phyloP scores from a whole-genome alignment of 164 flowering plant species.

The Umbilicus rupestris region DNA sequence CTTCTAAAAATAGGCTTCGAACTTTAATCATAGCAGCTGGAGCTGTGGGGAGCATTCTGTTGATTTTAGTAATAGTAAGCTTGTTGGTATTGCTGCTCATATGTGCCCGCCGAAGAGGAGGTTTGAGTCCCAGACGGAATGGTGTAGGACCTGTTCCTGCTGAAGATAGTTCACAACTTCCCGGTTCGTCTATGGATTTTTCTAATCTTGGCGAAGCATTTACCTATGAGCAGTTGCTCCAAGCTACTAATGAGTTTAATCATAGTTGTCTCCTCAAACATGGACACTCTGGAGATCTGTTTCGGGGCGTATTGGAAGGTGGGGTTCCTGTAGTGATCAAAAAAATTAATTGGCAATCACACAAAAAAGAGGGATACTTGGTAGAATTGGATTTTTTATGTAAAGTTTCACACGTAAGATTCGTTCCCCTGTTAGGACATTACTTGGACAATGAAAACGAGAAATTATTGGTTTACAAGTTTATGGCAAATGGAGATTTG shows the following conservation, averaged over 20 bases:
- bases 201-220: constrained; percentile 55
- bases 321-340: constrained; percentile 60
- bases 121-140: constrained; percentile 35
- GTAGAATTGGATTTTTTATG: constrained; percentile 65
- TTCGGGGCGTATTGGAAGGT: constrained; percentile 54
- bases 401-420: constrained; percentile 53
- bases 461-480: constrained; percentile 72
- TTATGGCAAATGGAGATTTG: constrained; percentile 85
- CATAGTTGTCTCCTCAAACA: constrained; percentile 66
- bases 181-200: constrained; percentile 36
- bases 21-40: constrained; percentile 50
- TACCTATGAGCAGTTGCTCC: constrained; percentile 67
- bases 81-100: constrained; percentile 27
- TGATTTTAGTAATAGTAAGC: constrained; percentile 34
- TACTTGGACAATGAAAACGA: constrained; percentile 74
- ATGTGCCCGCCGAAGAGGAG: constrained; percentile 24
- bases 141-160: constrained; percentile 44
- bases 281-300: constrained; percentile 88
- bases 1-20: constrained; percentile 22
- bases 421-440: constrained; percentile 90
- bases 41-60: constrained; percentile 50
- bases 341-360: constrained; percentile 38
- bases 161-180: constrained; percentile 24
- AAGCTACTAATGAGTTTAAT: constrained; percentile 55
- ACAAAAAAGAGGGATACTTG: constrained; percentile 47